phyloP scores from a whole-genome alignment of 768 basidiomycete species.

The Ramaria rubella region DNA sequence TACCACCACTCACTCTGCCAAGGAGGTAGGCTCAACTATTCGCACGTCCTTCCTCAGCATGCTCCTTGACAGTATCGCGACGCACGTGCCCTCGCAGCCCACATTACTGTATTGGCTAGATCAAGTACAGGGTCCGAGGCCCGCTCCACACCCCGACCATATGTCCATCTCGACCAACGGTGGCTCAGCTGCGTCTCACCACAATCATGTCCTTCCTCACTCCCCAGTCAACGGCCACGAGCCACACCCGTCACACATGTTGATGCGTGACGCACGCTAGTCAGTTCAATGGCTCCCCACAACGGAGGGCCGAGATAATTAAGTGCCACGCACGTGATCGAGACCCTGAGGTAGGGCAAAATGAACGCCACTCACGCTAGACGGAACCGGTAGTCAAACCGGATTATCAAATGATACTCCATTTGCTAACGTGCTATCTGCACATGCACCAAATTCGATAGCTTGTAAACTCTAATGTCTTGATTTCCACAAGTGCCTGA shows the following conservation, averaged over 20 bases:
- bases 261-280: neutral
- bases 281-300: neutral
- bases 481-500: neutral
- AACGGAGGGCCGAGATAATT: neutral
- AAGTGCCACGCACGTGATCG: too few relatives aligned
- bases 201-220: neutral
- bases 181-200: neutral
- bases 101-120: conserved; percentile 1
- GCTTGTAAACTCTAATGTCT: neutral
- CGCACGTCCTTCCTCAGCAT: conserved; percentile 1
- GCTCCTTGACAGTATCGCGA: conserved; percentile 9
- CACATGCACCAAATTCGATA: neutral
- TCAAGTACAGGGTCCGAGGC: neutral
- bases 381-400: too few relatives aligned
- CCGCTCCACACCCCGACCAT: neutral
- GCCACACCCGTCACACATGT: neutral
- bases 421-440: too few relatives aligned
- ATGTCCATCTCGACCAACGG: neutral
- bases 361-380: too few relatives aligned
- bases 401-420: too few relatives aligned
- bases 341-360: too few relatives aligned
- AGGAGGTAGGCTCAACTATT: neutral
- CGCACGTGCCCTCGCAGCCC: conserved; percentile 3
- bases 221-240: neutral
- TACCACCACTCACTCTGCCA: neutral